Conservation (phyloP, 306 rosid genomes). For the cucumber (Cucumis sativus) region DNA sequence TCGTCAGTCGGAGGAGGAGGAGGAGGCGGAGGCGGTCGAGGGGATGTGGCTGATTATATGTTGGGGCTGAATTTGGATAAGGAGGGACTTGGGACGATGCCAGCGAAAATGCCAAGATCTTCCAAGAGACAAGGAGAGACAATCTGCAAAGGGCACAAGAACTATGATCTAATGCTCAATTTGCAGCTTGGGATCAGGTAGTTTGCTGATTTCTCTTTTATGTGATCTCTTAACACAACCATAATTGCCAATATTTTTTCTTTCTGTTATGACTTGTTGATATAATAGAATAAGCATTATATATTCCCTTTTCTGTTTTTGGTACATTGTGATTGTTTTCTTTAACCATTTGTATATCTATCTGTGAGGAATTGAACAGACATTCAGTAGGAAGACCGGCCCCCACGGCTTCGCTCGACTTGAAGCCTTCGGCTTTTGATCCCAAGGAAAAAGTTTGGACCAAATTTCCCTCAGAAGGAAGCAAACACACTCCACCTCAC, state of each 20-base stretch:
- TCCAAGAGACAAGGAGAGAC: slow-evolving; percentile 75
- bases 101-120: slow-evolving; percentile 33
- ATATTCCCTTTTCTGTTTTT: not conserved
- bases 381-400: slow-evolving; percentile 93
- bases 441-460: slow-evolving; percentile 94
- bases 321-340: not conserved
- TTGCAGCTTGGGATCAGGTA: slow-evolving; percentile 89
- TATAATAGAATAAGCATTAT: not conserved
- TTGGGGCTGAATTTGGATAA: slow-evolving; percentile 13
- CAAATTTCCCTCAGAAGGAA: slow-evolving; percentile 84
- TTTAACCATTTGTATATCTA: not conserved
- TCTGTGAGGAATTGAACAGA: slow-evolving; percentile 23
- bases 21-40: not conserved
- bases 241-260: not conserved
- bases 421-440: slow-evolving; percentile 87
- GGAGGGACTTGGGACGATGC: slow-evolving; percentile 13
- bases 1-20: not conserved
- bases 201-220: not conserved
- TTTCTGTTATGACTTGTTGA: not conserved
- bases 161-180: slow-evolving; percentile 85
- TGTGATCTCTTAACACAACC: not conserved
- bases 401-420: slow-evolving; percentile 66
- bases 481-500: slow-evolving; percentile 88
- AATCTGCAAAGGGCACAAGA: slow-evolving; percentile 71
- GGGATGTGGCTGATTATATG: slow-evolving; percentile 8